Evolutionary conservation across 306 rosid species (phyloP).

Genomic region (Rubus parviflorus): DNA sequence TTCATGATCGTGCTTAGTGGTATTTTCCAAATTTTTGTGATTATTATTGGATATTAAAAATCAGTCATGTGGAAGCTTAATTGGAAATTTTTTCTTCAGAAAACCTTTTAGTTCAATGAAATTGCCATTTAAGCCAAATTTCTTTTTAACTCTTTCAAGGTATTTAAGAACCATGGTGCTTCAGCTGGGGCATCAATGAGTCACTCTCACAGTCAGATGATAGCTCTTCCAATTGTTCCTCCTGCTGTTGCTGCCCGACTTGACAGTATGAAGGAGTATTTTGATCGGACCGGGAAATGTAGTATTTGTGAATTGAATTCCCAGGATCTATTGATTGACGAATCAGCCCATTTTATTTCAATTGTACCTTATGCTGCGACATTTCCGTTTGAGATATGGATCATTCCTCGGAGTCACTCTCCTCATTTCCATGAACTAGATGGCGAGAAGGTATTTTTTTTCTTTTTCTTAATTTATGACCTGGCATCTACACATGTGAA

Average conservation of each 20-base stretch:
- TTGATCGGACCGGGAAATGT: constrained; percentile 57
- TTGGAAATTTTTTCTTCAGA: too few relatives aligned
- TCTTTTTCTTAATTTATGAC: neutral
- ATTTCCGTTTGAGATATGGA: constrained; percentile 88
- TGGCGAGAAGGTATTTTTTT: constrained; percentile 52
- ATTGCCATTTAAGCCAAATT: constrained; percentile 2
- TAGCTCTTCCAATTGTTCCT: constrained; percentile 77
- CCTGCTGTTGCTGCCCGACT: constrained; percentile 61
- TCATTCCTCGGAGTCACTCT: constrained; percentile 68
- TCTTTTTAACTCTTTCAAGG: constrained; percentile 35
- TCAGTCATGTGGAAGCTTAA: too few relatives aligned
- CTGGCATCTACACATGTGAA: neutral
- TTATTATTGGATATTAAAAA: too few relatives aligned
- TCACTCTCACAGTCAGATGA: constrained; percentile 84
- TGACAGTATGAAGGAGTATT: constrained; percentile 50
- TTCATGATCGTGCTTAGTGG: too few relatives aligned
- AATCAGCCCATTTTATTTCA: constrained; percentile 56
- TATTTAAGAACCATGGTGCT: constrained; percentile 83
- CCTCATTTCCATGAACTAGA: constrained; percentile 70
- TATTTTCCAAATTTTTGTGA: too few relatives aligned
- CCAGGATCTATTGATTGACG: constrained; percentile 54
- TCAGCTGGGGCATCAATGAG: constrained; percentile 84
- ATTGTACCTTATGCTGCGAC: constrained; percentile 76
- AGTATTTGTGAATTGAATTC: constrained; percentile 50
- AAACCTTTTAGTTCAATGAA: too few relatives aligned